Base-by-base conservation (phyloP, 2,329 filamentous ascomycete species). In the Balansia obtecta region DNA sequence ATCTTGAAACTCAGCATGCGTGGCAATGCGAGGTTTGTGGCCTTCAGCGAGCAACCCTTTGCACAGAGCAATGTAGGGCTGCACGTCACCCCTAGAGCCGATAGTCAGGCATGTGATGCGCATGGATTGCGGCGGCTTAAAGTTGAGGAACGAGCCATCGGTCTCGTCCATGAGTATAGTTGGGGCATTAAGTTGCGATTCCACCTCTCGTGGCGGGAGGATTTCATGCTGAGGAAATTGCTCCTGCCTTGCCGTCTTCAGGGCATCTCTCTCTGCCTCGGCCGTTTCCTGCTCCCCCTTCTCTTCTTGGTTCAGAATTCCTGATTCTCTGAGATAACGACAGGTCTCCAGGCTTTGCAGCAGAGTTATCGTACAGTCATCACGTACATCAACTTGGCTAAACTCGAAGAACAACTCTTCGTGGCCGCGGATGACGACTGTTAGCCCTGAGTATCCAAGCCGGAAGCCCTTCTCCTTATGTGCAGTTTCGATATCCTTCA, bases 401-500 rank as follows among this genome's bases (percentile, higher is more conserved):
- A 97, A 97, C 64, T 98, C 91, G 60, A 98, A 97, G 66, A 97
- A 97, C 1, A 98, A 71, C 66, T 97, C 93, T 64, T 97, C 93
- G 54, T 96, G 88, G 0, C 90, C 93, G 49, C 86, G 83, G 55
- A 98, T 94, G 4, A 95, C 86, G n/a, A 97, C 73, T 0, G 95
- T 88, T 40, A 98, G 76, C 5, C 90, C 93, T 18, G 88, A 85
- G 58, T 95, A 96, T 7, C 89, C 88, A 59, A 95, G 86, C 1
- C 90, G 81, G 62, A 96, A 97, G 0, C 93, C 91, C 61, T 93
- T 95, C 65, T 96, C 90, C 67, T 95, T 96, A 60, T 91, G 83
- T 7, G 89, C 88, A 54, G 89, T 97, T 65, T 96, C 88, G 46
- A 97, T 85, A 60, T 97, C 90, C 59, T 83, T 88, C 49, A 97